Evolutionary conservation across 2,329 filamentous ascomycete species (phyloP), one percentile per base, ranked within the genome.

Genomic region (Xylaria sp.): DNA sequence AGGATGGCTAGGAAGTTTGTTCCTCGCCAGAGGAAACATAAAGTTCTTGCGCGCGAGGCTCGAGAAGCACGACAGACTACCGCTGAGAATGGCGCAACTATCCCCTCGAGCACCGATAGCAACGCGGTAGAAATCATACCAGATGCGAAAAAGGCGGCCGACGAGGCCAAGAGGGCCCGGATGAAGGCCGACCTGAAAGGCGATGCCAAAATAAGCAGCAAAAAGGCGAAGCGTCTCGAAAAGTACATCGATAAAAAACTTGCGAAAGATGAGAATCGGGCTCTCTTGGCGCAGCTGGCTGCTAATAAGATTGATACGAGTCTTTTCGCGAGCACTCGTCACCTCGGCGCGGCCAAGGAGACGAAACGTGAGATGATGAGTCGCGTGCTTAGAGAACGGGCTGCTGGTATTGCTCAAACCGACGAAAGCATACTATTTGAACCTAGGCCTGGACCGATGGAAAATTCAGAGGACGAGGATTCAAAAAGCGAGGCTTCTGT

Each of bases 181-280:
- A 77, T 90, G 71, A 87, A 85, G 67, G 83, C 85, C 24, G 84
- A 89, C 70, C 76, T 90, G 64, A 82, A 80, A 64, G 78, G 82
- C 27, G 82, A 86, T 61, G 85, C 78, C 53, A 89, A 89, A 75
- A 83, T 90, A 77, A 89, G 83, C 75, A 83, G 87, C 68, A 90
- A 91, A 76, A 91, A 91, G 78, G 86, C 88, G 5, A 90, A 91
- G 80, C 84, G 89, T 1, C 77, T 91, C 47, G 89, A 90, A 70
- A 91, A 91, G 76, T 91, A 90, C 77, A 89, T 91, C 72, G 94
- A 98, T 75, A 96, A 88, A 67, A 99, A 99, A 85, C 84, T 99
- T 54, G 92, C 90, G 79, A 98, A 97, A 79, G 96, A 99, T 77
- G 95, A 98, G 79, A 97, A 93, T 75, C 85, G 93, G 32, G 92